phyloP scores from a whole-genome alignment of 805 yeast genomes.

The Ogataea trehaloabstinens region DNA sequence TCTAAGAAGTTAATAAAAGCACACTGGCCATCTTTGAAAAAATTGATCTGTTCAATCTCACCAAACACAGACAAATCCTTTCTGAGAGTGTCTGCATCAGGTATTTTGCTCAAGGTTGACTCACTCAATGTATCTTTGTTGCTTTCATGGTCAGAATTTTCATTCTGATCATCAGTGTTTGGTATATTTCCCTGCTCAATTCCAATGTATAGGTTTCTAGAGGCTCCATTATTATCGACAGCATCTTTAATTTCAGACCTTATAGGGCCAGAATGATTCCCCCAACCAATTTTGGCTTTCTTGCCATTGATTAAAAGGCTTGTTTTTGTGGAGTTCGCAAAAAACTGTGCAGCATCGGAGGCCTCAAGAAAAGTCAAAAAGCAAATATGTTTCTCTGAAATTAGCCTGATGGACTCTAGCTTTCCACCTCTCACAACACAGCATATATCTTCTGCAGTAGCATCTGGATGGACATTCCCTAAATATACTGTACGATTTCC shows the following conservation, averaged over 20 bases:
- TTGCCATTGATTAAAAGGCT: conserved; percentile 61
- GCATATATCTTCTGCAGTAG: conserved; percentile 71
- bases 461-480: conserved; percentile 62
- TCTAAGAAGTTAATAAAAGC: conserved; percentile 72
- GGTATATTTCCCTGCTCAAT: conserved; percentile 38
- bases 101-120: conserved; percentile 32
- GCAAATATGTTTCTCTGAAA: conserved; percentile 54
- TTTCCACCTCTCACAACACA: conserved; percentile 78
- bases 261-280: conserved; percentile 63
- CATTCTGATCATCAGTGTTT: conserved; percentile 31
- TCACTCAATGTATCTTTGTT: conserved; percentile 4
- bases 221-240: conserved; percentile 61
- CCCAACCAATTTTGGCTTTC: conserved; percentile 70
- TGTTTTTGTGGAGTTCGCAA: conserved; percentile 46
- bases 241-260: conserved; percentile 55
- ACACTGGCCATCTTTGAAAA: conserved; percentile 64
- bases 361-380: conserved; percentile 70
- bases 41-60: conserved; percentile 73
- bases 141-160: conserved; percentile 7
- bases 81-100: conserved; percentile 50
- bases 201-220: conserved; percentile 76
- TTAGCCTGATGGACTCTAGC: conserved; percentile 54
- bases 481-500: conserved; percentile 70
- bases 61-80: conserved; percentile 65
- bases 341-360: conserved; percentile 63